A percentile compares a stretch with the other conserved stretches of the same genome.
Conservation (phyloP, 164 flowering plant genomes). For the Pachysandra terminalis region DNA sequence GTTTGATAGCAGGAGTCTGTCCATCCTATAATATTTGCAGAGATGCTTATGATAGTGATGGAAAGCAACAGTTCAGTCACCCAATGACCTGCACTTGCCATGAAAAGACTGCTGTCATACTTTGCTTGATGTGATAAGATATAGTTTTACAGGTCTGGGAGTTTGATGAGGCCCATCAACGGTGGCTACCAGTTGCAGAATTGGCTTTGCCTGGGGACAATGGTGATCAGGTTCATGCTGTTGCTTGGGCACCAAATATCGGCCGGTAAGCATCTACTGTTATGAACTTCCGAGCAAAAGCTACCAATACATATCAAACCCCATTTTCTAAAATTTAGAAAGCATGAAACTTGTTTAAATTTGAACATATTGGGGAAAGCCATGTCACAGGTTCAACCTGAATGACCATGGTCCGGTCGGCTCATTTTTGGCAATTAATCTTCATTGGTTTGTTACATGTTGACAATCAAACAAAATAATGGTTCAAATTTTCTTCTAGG, state of each 20-base stretch:
- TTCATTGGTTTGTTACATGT: background rate
- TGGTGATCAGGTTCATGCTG: conserved; percentile 68
- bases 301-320: background rate
- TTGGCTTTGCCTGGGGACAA: conserved; percentile 67
- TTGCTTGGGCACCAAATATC: conserved; percentile 96
- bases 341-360: background rate
- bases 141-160: conserved; percentile 75
- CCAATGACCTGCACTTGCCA: too few relatives aligned
- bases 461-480: background rate
- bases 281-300: background rate
- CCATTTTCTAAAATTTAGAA: too few relatives aligned
- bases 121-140: background rate
- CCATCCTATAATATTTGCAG: background rate
- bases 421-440: background rate
- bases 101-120: background rate
- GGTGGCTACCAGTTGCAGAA: conserved; percentile 98
- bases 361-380: background rate
- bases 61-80: too few relatives aligned
- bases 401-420: background rate
- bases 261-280: conserved; percentile 56
- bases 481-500: conserved; percentile 32
- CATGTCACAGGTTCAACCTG: background rate
- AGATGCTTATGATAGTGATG: background rate
- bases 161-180: conserved; percentile 88
- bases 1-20: too few relatives aligned